Evolutionary conservation across 768 basidiomycete species (phyloP).

Genomic region (Tricholoma terreum): DNA sequence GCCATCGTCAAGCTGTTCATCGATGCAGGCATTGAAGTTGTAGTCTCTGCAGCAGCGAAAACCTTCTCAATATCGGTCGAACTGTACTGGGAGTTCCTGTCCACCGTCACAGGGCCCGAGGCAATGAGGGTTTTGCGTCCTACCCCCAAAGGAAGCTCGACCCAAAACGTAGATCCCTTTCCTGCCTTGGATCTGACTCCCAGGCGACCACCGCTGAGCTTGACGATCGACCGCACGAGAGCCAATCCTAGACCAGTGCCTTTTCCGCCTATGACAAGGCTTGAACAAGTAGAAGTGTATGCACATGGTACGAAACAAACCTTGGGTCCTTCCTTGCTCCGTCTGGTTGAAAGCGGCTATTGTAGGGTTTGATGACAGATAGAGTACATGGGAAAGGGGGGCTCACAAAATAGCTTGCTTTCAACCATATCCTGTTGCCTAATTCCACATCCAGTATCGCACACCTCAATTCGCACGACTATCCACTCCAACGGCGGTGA

Average conservation of each 20-base stretch:
- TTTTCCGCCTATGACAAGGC: conserved; percentile 46
- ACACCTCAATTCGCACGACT: conserved; percentile 82
- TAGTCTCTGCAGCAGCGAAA: conserved; percentile 15
- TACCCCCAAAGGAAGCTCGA: conserved; percentile 76
- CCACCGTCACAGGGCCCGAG: conserved; percentile 14
- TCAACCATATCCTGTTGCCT: conserved; percentile 59
- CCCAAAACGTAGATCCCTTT: conserved; percentile 86
- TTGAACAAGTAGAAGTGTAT: conserved; percentile 2
- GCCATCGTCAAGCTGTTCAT: conserved; percentile 23
- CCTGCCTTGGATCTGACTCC: conserved; percentile 64
- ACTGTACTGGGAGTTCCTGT: conserved; percentile 17
- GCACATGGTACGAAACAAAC: conserved; percentile 16
- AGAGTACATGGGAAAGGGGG: not conserved
- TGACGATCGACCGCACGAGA: conserved; percentile 76
- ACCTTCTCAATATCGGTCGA: conserved; percentile 19
- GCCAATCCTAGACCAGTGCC: conserved; percentile 75
- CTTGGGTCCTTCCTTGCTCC: conserved; percentile 71
- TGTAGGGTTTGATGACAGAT: not conserved
- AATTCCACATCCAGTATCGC: conserved; percentile 65
- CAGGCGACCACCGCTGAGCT: conserved; percentile 67
- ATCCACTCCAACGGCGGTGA: conserved; percentile 51
- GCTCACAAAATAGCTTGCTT: conserved; percentile 64
- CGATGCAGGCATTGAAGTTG: conserved; percentile 13
- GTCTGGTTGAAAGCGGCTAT: conserved; percentile 77
- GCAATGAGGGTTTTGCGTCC: conserved; percentile 48